Percentiles rank a stretch among this genome's conserved stretches.
Evolutionary conservation across 768 basidiomycete genomes (phyloP).

Genomic region (Kwoniella heveanensis): DNA sequence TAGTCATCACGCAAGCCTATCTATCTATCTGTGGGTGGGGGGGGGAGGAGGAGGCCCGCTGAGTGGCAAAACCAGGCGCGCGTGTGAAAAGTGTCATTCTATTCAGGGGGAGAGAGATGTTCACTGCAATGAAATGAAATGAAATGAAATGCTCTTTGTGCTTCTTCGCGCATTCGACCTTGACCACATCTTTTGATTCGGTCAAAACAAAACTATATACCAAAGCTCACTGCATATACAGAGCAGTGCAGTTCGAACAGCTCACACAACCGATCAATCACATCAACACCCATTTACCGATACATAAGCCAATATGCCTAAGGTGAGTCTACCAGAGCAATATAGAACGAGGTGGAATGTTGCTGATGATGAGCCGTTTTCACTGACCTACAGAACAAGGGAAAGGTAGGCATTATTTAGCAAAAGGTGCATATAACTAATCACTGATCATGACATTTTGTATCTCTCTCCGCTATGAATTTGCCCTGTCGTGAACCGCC

Average conservation of each 20-base stretch:
- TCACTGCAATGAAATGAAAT: neutral
- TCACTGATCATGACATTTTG: conserved; percentile 3
- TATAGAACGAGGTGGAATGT: neutral
- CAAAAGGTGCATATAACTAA: too few relatives aligned
- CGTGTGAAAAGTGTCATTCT: neutral
- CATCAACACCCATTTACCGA: neutral
- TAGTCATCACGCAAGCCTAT: neutral
- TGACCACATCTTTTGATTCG: neutral
- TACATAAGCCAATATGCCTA: conserved; percentile 25
- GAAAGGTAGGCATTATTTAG: conserved; percentile 28
- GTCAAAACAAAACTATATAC: neutral
- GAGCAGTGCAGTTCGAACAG: neutral
- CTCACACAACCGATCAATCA: neutral
- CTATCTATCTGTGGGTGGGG: too few relatives aligned
- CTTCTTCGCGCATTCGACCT: neutral
- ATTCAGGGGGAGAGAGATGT: neutral
- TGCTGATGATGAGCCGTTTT: conserved; percentile 12
- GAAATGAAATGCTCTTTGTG: neutral
- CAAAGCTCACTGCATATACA: neutral
- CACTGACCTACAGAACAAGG: conserved; percentile 26
- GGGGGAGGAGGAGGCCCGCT: neutral
- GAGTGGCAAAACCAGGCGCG: conserved; percentile 14
- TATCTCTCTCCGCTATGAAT: neutral
- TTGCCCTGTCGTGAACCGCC: neutral
- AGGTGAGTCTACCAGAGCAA: conserved; percentile 10